Conservation (phyloP, 73 alveolate genomes). For the Tetrahymena elliotti region DNA sequence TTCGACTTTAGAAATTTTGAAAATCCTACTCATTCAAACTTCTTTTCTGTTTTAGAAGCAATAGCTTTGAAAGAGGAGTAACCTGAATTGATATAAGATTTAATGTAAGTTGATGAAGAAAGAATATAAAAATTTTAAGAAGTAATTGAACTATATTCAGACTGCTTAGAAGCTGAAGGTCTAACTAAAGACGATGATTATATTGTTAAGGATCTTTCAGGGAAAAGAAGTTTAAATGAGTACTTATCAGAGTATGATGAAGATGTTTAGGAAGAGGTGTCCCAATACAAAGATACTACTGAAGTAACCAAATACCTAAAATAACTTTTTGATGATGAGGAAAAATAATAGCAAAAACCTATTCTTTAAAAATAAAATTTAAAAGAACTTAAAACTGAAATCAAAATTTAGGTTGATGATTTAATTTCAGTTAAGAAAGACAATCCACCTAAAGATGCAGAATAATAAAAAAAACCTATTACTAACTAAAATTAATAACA, state of each 20-base stretch:
- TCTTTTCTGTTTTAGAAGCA: slow-evolving; percentile 53
- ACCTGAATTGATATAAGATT: slow-evolving; percentile 54
- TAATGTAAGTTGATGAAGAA: slow-evolving; percentile 47
- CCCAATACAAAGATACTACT: not conserved
- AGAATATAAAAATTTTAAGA: slow-evolving; percentile 39
- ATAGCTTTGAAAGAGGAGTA: slow-evolving; percentile 50
- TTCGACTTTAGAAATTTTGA: slow-evolving; percentile 58
- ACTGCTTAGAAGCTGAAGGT: not conserved
- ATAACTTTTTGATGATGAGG: not conserved
- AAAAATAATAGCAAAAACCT: not conserved
- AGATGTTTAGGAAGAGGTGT: not conserved
- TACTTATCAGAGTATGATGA: not conserved
- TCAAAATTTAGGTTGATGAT: not conserved
- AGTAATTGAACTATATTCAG: slow-evolving; percentile 12
- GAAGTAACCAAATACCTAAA: not conserved
- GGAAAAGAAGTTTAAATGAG: not conserved
- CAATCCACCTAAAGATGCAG: not conserved
- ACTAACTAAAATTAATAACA: not conserved
- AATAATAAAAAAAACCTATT: too few species aligned
- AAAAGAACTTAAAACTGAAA: not conserved
- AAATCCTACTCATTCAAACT: slow-evolving; percentile 41
- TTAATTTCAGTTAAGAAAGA: not conserved
- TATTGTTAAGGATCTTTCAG: not conserved
- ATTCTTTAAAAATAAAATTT: not conserved
- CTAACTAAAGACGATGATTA: not conserved